Evolutionary conservation across 2,329 filamentous ascomycete species (phyloP).

Genomic region (Trichoderma sp.): DNA sequence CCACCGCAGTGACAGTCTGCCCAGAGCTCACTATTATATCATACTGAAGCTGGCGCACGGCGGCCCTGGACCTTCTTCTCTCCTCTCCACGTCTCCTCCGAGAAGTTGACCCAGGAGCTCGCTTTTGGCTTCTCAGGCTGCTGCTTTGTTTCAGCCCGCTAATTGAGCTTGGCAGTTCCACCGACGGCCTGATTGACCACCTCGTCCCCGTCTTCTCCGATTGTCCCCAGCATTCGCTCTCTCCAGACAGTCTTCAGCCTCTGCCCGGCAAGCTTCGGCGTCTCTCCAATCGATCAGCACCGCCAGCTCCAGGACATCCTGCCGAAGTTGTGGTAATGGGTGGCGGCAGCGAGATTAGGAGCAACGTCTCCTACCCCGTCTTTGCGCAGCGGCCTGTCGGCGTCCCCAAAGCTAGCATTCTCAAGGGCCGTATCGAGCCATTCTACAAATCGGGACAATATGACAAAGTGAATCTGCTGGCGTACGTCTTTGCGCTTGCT

Average conservation of each 20-base stretch:
- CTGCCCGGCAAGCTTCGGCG: slow-evolving; percentile 37
- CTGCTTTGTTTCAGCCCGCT: slow-evolving; percentile 32
- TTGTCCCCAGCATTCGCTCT: slow-evolving; percentile 35
- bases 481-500: slow-evolving; percentile 52
- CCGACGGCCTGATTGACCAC: slow-evolving; percentile 33
- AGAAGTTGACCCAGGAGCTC: neutral
- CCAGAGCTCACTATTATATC: slow-evolving; percentile 23
- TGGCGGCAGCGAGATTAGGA: slow-evolving; percentile 50
- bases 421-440: slow-evolving; percentile 77
- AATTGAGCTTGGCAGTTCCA: slow-evolving; percentile 31
- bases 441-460: slow-evolving; percentile 83
- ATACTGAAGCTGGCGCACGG: slow-evolving; percentile 4
- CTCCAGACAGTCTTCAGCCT: slow-evolving; percentile 31
- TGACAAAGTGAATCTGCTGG: slow-evolving; percentile 70
- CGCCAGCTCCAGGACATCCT: slow-evolving; percentile 39
- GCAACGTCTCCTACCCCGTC: slow-evolving; percentile 54
- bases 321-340: slow-evolving; percentile 51
- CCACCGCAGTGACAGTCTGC: slow-evolving; percentile 11
- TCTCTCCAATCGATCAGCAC: slow-evolving; percentile 44
- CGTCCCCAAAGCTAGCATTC: slow-evolving; percentile 82
- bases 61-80: neutral
- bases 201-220: slow-evolving; percentile 32
- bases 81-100: neutral
- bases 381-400: slow-evolving; percentile 61
- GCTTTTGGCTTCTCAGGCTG: slow-evolving; percentile 7